phyloP scores from a whole-genome alignment of 306 rosid species.

The Hippophae gyantsensis region DNA sequence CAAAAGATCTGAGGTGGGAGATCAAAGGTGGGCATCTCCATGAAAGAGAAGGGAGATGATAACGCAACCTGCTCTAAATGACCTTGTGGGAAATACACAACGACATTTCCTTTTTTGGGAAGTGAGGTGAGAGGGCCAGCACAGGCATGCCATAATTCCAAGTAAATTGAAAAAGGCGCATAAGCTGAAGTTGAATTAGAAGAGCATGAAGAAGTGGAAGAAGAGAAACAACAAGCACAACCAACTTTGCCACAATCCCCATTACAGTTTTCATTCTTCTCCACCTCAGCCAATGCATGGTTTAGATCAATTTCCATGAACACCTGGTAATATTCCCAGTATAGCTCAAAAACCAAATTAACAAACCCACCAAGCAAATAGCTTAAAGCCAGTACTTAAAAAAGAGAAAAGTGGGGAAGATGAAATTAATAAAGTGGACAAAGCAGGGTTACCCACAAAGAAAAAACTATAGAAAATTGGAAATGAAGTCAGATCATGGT shows the following conservation, averaged over 20 bases:
- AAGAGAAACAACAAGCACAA: slow-evolving; percentile 50
- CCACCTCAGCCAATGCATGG: slow-evolving; percentile 67
- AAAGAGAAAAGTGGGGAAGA: slow-evolving; percentile 10
- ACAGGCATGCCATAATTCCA: slow-evolving; percentile 96
- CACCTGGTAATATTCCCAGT: slow-evolving; percentile 27
- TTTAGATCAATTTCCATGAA: slow-evolving; percentile 99
- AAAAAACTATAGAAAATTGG: slow-evolving; percentile 27
- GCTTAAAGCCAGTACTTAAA: slow-evolving; percentile 12
- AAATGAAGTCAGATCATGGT: slow-evolving; percentile 65
- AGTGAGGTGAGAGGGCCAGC: slow-evolving; percentile 93
- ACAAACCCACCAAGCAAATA: slow-evolving; percentile 16
- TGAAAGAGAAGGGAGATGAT: slow-evolving; percentile 55
- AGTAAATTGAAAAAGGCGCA: slow-evolving; percentile 56
- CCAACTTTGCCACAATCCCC: slow-evolving; percentile 51
- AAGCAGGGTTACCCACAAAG: slow-evolving; percentile 29
- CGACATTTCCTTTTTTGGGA: slow-evolving; percentile 86
- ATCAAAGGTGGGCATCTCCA: slow-evolving; percentile 61
- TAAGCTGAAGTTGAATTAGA: slow-evolving; percentile 51
- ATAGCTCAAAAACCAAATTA: slow-evolving; percentile 19
- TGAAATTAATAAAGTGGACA: slow-evolving; percentile 36
- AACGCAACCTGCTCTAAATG: slow-evolving; percentile 73
- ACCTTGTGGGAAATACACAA: slow-evolving; percentile 89
- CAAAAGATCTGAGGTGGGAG: slow-evolving; percentile 87
- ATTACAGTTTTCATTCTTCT: slow-evolving; percentile 51
- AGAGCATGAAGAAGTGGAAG: slow-evolving; percentile 64